Evolutionary conservation across 371 early-diverging fungal genomes (phyloP).

Genomic region (Fennellomyces sp.): DNA sequence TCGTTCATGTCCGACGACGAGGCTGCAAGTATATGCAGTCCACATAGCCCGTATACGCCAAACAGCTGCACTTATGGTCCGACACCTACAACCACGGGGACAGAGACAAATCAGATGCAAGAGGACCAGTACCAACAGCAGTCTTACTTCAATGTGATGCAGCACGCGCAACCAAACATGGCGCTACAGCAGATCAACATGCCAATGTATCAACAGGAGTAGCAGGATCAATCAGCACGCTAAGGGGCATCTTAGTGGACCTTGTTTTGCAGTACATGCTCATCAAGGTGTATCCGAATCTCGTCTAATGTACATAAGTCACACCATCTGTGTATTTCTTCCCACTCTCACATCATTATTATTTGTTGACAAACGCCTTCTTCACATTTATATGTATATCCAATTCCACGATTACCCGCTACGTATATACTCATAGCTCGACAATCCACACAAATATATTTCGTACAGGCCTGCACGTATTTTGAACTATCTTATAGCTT

Average conservation of each 20-base stretch:
- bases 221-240: too few species aligned
- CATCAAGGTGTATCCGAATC: neutral
- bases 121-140: neutral
- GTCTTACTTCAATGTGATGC: neutral
- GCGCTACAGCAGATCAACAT: constrained; percentile 3
- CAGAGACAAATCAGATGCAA: neutral
- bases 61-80: constrained; percentile 1
- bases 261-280: too few species aligned
- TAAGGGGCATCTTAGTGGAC: too few species aligned
- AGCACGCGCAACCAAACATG: neutral
- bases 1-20: constrained; percentile 25
- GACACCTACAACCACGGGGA: neutral
- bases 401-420: neutral
- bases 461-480: neutral
- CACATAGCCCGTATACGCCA: constrained; percentile 23
- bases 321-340: neutral
- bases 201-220: neutral
- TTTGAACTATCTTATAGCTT: constrained; percentile 4
- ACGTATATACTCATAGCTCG: neutral
- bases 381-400: neutral
- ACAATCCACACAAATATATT: neutral
- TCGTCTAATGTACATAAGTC: neutral
- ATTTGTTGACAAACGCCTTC: neutral
- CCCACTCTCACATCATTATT: neutral
- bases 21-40: constrained; percentile 16